Evolutionary conservation across 441 rosid genomes (phyloP).

Genomic region (Pelargonium fulgidum): DNA sequence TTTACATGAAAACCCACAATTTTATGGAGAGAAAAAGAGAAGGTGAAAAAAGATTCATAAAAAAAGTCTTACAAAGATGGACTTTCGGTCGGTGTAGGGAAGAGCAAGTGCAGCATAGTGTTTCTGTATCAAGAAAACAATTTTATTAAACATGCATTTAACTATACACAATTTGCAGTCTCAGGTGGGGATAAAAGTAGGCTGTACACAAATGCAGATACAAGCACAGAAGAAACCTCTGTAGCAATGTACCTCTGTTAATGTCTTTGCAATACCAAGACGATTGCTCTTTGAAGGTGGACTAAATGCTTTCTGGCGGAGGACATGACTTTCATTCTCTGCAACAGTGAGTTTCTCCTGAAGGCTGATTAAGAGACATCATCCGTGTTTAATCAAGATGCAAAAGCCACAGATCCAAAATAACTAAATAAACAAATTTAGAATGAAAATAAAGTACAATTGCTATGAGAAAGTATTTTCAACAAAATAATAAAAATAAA

Average conservation of each 20-base stretch:
- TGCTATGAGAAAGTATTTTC: neutral
- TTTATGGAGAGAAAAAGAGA: neutral
- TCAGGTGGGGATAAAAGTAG: neutral
- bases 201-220: neutral
- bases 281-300: constrained; percentile 44
- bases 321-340: constrained; percentile 84
- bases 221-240: neutral
- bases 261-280: constrained; percentile 37
- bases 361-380: constrained; percentile 38
- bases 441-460: neutral
- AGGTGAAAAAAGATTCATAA: constrained; percentile 4
- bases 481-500: neutral
- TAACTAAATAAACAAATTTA: neutral
- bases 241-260: constrained; percentile 58
- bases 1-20: constrained; percentile 3
- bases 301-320: constrained; percentile 68
- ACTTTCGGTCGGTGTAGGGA: constrained; percentile 49
- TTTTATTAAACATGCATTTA: neutral
- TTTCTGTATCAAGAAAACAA: constrained; percentile 41
- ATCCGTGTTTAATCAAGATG: constrained; percentile 13
- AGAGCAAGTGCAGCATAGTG: constrained; percentile 47
- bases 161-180: neutral
- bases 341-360: constrained; percentile 65
- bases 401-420: constrained; percentile 1
- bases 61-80: constrained; percentile 54